Base-by-base conservation (phyloP, 2,329 filamentous ascomycete species). In the Ophidiomyces ophidiicola region DNA sequence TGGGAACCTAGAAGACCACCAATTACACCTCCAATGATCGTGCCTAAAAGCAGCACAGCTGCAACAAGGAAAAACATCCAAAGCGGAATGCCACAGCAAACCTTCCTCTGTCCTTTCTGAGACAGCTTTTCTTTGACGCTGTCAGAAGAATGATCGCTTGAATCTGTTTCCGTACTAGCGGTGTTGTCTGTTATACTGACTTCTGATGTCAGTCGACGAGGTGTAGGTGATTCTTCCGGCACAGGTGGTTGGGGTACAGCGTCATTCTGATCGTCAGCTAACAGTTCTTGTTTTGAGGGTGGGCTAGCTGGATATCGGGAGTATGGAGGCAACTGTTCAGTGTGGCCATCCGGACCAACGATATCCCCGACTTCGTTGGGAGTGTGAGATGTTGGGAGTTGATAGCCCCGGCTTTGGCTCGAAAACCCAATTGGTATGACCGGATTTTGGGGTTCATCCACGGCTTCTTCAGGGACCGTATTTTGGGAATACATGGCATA, bases 301-400 rank as follows among this genome's bases (percentile, higher is more conserved):
- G 78, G 67, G 41, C 84, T 80, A 37, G 92, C 82, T 2, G 87
- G 84, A 59, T 92, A 94, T 56, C 85, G 72, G 10, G 84, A 83
- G 55, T 96, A 96, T 0, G 88, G 88, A 8, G 88, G 88, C 12
- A 94, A 66, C 57, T 93, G 84, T 59, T 96, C 88, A 1, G 82
- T 80, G 54, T 94, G 86, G 1, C 87, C 87, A 52, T 93, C 77
- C 0, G 82, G 82, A 1, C 86, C 86, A 36, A 94, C 80, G 39
- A 94, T 75, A 55, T 87, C 86, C 32, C 80, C 84, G n/a, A 74
- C 67, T 50, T 94, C 87, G 60, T 94, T 85, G 37, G 83, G 80
- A 5, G 53, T 53, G 14, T 54, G 55, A 0, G 81, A 82, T 36
- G 84, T 61, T 36, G 80, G 76, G 46, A 82, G 69, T 52, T 80